phyloP scores from a whole-genome alignment of 2,329 filamentous ascomycete species.

The Sporothrix luriei region DNA sequence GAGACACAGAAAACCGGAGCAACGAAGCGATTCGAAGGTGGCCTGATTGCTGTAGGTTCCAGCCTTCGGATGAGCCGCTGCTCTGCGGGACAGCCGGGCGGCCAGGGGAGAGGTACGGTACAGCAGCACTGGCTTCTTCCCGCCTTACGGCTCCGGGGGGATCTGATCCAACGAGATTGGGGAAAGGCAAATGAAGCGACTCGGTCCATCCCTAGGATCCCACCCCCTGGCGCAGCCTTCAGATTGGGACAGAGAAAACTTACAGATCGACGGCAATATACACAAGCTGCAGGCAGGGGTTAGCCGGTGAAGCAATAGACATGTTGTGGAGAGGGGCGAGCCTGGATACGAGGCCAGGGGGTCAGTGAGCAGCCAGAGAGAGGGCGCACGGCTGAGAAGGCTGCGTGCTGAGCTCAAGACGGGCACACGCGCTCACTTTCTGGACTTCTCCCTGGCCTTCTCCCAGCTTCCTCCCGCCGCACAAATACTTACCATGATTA shows the following conservation, averaged over 20 bases:
- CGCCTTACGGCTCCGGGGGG: neutral
- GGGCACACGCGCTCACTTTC: neutral
- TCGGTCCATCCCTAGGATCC: neutral
- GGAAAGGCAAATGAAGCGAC: neutral
- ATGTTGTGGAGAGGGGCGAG: constrained; percentile 17
- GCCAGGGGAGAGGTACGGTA: neutral
- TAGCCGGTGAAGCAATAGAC: constrained; percentile 40
- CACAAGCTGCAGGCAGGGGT: constrained; percentile 67
- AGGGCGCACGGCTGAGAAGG: constrained; percentile 20
- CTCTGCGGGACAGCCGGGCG: neutral
- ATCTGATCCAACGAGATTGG: neutral
- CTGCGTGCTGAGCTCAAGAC: neutral
- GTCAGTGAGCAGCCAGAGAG: constrained; percentile 2
- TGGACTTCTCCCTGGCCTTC: too few relatives aligned
- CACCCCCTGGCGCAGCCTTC: neutral
- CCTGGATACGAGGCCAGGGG: constrained; percentile 16
- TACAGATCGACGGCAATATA: constrained; percentile 89
- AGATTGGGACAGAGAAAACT: constrained; percentile 49
- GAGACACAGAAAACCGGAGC: constrained; percentile 31
- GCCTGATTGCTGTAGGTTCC: neutral
- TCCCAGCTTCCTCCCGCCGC: too few relatives aligned
- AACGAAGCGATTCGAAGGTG: neutral
- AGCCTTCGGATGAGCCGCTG: neutral
- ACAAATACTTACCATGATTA: constrained; percentile 70
- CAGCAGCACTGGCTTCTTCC: constrained; percentile 22